These are phyloP conservation scores for Neonectria hederae DNA, from an alignment of 2,329 filamentous ascomycete genomes.

Conservation along the genomic window DNA sequence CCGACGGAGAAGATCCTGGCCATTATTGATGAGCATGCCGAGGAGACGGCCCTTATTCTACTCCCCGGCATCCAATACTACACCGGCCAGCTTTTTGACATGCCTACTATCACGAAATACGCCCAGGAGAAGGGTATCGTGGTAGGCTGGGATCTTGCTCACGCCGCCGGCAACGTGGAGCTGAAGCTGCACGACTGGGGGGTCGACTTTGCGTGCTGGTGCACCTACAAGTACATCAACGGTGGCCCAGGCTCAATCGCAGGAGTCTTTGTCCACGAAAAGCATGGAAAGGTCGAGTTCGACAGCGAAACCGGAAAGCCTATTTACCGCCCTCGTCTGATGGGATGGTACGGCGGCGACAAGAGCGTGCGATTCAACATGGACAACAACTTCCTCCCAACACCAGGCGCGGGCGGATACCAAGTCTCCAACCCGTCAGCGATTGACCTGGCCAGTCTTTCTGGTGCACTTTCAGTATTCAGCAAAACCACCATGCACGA, in stretches of 20 bases:
- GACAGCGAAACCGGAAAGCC: slow-evolving; percentile 48
- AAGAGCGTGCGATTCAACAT: slow-evolving; percentile 82
- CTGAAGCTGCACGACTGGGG: slow-evolving; percentile 86
- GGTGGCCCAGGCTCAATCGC: slow-evolving; percentile 84
- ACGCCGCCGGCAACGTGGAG: slow-evolving; percentile 85
- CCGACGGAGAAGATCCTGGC: slow-evolving; percentile 76
- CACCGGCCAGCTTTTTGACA: slow-evolving; percentile 88
- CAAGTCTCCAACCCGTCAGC: slow-evolving; percentile 86
- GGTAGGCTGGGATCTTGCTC: slow-evolving; percentile 89
- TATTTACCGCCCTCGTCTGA: slow-evolving; percentile 71
- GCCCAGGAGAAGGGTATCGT: slow-evolving; percentile 76
- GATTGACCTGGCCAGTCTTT: slow-evolving; percentile 79
- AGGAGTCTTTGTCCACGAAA: slow-evolving; percentile 82
- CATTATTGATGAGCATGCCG: slow-evolving; percentile 78
- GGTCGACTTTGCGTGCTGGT: slow-evolving; percentile 93
- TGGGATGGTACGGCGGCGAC: slow-evolving; percentile 89
- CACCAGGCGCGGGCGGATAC: slow-evolving; percentile 80
- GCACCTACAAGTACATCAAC: slow-evolving; percentile 95
- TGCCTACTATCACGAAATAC: slow-evolving; percentile 79
- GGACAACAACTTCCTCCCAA: slow-evolving; percentile 82
- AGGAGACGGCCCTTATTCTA: slow-evolving; percentile 77
- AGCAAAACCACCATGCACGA: slow-evolving; percentile 73
- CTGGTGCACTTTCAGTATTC: slow-evolving; percentile 79
- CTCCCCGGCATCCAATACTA: slow-evolving; percentile 93
- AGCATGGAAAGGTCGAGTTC: slow-evolving; percentile 67